These are phyloP conservation scores for Protomyces gravidus DNA, from an alignment of 1,139 yeast species.

Conservation along the genomic window DNA sequence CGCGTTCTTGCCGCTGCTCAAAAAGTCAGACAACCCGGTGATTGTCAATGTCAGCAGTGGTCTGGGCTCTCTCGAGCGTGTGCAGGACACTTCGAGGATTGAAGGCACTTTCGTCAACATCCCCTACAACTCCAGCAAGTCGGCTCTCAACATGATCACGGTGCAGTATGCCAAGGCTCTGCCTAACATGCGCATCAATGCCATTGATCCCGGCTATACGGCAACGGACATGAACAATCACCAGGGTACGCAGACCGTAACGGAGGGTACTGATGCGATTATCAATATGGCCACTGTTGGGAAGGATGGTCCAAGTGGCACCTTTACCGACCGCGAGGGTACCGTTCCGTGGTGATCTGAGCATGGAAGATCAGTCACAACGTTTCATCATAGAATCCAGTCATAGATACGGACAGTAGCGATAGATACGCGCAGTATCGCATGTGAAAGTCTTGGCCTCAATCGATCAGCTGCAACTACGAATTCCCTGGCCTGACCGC, in stretches of 20 bases:
- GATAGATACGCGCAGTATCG: too few relatives aligned
- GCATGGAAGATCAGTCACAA: too few relatives aligned
- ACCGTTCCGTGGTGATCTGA: not conserved
- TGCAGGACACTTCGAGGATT: not conserved
- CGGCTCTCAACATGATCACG: not conserved
- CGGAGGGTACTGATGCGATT: not conserved
- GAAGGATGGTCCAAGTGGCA: not conserved
- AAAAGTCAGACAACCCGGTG: not conserved
- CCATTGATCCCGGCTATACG: not conserved
- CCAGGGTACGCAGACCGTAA: not conserved
- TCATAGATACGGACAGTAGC: too few relatives aligned
- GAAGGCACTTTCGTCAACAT: not conserved
- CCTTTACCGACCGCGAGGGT: not conserved
- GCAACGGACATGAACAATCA: not conserved
- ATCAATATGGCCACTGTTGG: not conserved
- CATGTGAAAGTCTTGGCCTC: too few relatives aligned
- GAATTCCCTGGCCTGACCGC: too few relatives aligned
- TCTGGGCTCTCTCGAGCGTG: not conserved
- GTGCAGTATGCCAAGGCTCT: not conserved
- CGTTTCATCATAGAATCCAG: too few relatives aligned
- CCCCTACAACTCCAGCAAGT: slow-evolving; percentile 1
- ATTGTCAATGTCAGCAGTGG: not conserved
- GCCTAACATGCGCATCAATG: not conserved
- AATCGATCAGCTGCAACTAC: too few relatives aligned
- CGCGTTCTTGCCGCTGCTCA: slow-evolving; percentile 1